A percentile compares a stretch with the other conserved stretches of the same genome.
phyloP scores from a whole-genome alignment of 257 asterid species.

The Penstemon barbatus region DNA sequence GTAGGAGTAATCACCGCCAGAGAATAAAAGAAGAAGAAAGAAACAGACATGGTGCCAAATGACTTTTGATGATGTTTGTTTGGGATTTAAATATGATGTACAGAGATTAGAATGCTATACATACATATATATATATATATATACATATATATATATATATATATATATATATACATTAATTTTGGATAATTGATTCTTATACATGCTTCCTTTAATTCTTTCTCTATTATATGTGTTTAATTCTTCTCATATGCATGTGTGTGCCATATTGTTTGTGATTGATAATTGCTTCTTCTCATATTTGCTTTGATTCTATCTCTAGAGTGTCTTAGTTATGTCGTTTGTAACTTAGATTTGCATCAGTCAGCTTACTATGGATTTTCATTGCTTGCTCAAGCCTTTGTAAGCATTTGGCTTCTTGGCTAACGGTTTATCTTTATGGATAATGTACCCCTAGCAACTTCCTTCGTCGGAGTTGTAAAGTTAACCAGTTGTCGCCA shows the following conservation, averaged over 20 bases:
- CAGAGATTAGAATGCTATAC: background rate
- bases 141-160: background rate
- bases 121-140: background rate
- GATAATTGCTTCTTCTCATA: no score
- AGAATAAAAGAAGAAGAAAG: background rate
- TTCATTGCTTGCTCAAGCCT: background rate
- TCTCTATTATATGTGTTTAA: background rate
- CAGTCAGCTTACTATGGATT: background rate
- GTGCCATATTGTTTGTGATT: background rate
- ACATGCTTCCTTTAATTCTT: background rate
- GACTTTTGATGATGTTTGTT: background rate
- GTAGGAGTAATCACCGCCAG: no score
- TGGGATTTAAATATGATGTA: background rate
- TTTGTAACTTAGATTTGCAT: background rate
- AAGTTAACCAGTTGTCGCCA: conserved; percentile 25
- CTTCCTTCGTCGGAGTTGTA: conserved; percentile 23
- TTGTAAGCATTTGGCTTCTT: background rate
- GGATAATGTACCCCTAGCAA: conserved; percentile 22
- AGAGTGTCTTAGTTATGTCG: conserved; percentile 10
- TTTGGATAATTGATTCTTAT: background rate
- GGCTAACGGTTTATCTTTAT: background rate
- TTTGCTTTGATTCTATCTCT: background rate
- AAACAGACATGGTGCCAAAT: background rate
- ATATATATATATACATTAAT: background rate
- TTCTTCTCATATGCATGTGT: background rate